Base-by-base conservation (phyloP, 2,329 filamentous ascomycete genomes). In the Ambrosiella beaveri region DNA sequence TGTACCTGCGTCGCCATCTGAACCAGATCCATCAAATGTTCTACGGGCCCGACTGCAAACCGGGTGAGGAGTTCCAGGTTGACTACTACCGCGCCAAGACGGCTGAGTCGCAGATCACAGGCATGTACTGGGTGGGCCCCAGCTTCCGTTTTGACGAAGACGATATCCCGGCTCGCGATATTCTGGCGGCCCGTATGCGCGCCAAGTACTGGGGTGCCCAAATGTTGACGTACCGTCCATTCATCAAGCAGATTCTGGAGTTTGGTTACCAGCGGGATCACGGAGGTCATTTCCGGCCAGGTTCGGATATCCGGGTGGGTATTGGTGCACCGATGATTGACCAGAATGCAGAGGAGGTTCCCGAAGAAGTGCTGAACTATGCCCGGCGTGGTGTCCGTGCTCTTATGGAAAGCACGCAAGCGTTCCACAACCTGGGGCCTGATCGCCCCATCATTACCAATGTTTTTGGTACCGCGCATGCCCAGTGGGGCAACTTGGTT, bases 401-500 rank as follows among this genome's bases (percentile, higher is more conserved):
- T 6, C 80, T 95, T 0, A 81, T 95, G 57, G 76, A 85, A 66
- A 96, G 91, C 68, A 97, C 91, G 0, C 78, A 81, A 57, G 88
- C 89, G 0, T 95, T 97, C 66, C 76, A 85, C 62, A 74, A 75
- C 1, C 75, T 86, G 35, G 74, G 79, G 13, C 70, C 72, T n/a
- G 70, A 78, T 61, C 80, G 88, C 37, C 80, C 86, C 7, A 84
- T 96, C 56, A 83, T 97, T 58, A 97, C 91, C n/a, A 97, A 96
- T 65, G 84, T 95, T 27, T 95, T 95, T 70, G 90, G 91, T 56
- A 97, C 91, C 15, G 86, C 89, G 62, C 91, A 96, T 75, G 90
- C 91, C 56, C 93, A 98, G 88, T 98, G 94, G 74, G 91, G 93
- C 60, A 97, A 97, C 67, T 80, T 96, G 65, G 75, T 97, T 54